Base-by-base conservation (phyloP, 2,329 filamentous ascomycete genomes). In the Penicillium occitanis region DNA sequence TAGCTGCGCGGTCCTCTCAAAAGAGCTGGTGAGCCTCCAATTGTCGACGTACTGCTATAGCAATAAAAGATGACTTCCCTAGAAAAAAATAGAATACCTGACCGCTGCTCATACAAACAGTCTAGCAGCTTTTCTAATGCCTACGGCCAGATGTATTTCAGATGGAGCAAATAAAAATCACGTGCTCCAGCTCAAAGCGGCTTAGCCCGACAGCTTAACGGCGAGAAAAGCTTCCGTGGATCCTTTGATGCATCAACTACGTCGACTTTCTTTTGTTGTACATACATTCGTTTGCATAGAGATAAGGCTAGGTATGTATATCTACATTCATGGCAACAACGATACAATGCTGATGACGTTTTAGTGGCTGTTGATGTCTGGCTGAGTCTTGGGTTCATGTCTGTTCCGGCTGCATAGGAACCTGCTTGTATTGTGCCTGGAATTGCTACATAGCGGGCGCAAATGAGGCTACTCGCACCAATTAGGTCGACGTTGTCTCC, bases 201-300 rank as follows among this genome's bases (percentile, higher is more conserved):
- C 2, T 60, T 60, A 60, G 57, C 28, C 11, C 13, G 14, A 30
- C 37, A 42, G 17, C n/a, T 25, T 40, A 25, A 57, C 53, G 19
- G n/a, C 30, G 33, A 57, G 53, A 57, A 57, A 57, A 57, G 53
- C 53, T 57, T 57, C 53, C 33, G 53, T 22, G 19, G 30, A 57
- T 57, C 53, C 53, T 57, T 40, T 40, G 19, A 57, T 57, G 53
- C 53, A 10, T 55, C 51, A 11, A 35, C 30, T 35, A 55, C 30
- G 5, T 40, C 53, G n/a, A 37, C 50, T 53, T 53, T 33, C 3
- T 53, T 33, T 19, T 28, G 28, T 33, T 55, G 53, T 57, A 57
- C 53, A 57, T 57, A 57, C n/a, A 19, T 42, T 25, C 35, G 19
- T 30, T 22, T 25, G 1, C 25, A 33, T 55, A 55, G 13, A 55